A percentile compares a stretch with the other conserved stretches of the same genome.
Conservation (phyloP, 179 eudicot species). For the Pouteria campechiana region DNA sequence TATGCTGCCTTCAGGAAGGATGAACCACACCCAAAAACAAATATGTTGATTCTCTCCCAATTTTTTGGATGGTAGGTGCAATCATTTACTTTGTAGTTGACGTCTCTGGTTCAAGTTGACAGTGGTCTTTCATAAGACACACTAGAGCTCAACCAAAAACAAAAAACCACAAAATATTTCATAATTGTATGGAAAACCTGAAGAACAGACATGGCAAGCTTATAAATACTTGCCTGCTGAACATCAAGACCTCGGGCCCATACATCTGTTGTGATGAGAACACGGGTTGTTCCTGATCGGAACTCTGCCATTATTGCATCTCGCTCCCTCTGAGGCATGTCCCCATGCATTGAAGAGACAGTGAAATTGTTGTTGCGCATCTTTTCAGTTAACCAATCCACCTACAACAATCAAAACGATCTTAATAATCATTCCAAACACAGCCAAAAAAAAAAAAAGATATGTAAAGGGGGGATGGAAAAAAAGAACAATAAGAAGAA, state of each 20-base stretch:
- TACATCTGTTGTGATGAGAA: slow-evolving; percentile 92
- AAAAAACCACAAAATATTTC: no score
- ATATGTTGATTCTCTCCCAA: no score
- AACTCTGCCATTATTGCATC: slow-evolving; percentile 96
- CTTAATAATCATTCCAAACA: no score
- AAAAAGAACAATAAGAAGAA: neutral
- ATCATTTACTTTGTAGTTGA: no score
- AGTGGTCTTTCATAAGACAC: no score
- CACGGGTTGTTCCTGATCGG: slow-evolving; percentile 70
- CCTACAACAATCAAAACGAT: slow-evolving; percentile 51
- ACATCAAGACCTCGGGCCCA: slow-evolving; percentile 99
- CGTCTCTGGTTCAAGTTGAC: no score
- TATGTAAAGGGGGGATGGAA: neutral
- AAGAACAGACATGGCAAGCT: no score
- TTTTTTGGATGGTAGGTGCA: no score
- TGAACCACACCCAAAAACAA: no score
- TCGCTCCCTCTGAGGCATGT: slow-evolving; percentile 96
- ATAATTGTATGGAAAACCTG: no score
- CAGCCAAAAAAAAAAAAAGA: neutral
- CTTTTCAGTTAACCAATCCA: slow-evolving; percentile 93
- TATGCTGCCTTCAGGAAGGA: no score
- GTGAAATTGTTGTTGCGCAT: slow-evolving; percentile 90
- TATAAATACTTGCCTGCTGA: slow-evolving; percentile 63
- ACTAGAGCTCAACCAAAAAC: no score
- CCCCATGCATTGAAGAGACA: slow-evolving; percentile 96